phyloP scores from a whole-genome alignment of 2,329 filamentous ascomycete genomes.

The Epichloe coenophiala region DNA sequence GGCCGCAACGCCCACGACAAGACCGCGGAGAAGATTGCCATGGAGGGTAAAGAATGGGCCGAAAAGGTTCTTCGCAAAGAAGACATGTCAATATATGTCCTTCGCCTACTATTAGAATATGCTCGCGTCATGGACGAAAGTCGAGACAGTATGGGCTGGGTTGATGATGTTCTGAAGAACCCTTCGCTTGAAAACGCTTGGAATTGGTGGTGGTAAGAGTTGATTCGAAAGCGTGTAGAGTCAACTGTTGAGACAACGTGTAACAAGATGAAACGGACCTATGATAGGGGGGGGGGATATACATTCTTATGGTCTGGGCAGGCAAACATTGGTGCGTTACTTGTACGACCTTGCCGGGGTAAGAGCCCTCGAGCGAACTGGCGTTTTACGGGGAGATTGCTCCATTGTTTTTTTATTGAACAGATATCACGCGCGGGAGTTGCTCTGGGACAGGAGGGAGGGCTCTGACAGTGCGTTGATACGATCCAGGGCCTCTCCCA shows the following conservation, averaged over 20 bases:
- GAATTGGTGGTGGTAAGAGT: constrained; percentile 12
- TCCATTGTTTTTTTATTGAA: no score
- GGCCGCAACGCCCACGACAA: constrained; percentile 36
- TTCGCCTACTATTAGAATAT: constrained; percentile 52
- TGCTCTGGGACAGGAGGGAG: no score
- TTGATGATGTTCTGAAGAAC: constrained; percentile 31
- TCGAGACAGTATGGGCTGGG: constrained; percentile 41
- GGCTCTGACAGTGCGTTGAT: no score
- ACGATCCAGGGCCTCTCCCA: no score
- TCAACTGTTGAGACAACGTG: not conserved
- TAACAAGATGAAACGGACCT: not conserved
- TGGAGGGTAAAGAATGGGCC: constrained; percentile 54
- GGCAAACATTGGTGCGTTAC: no score
- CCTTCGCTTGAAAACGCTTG: constrained; percentile 19
- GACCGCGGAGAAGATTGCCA: constrained; percentile 50
- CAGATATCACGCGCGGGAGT: no score
- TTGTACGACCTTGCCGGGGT: no score
- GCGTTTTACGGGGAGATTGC: no score
- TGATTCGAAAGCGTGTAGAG: not conserved
- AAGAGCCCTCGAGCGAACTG: no score
- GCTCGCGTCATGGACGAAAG: constrained; percentile 39
- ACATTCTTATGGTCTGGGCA: no score
- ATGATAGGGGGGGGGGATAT: not conserved
- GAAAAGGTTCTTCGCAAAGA: constrained; percentile 53
- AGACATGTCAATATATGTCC: constrained; percentile 61